These are phyloP conservation scores for Saccharomyces uvarum DNA, from an alignment of 1,139 yeast species.

Conservation along the genomic window DNA sequence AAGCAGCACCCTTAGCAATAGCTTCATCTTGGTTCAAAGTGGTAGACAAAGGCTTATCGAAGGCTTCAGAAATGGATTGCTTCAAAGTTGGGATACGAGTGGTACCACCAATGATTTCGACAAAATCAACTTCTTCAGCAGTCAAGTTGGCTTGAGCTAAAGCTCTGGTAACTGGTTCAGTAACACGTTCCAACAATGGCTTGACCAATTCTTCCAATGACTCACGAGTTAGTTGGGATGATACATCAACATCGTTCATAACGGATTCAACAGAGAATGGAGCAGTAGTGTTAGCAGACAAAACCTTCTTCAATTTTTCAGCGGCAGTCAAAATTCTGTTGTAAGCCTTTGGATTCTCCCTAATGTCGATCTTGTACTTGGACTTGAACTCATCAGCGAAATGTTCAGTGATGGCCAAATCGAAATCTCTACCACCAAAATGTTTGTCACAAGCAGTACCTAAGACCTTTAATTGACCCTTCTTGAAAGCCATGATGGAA, in stretches of 20 bases:
- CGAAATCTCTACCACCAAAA: slow-evolving; percentile 97
- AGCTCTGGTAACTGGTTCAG: slow-evolving; percentile 72
- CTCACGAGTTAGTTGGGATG: slow-evolving; percentile 80
- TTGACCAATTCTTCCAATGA: slow-evolving; percentile 81
- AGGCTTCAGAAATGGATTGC: slow-evolving; percentile 65
- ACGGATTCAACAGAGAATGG: slow-evolving; percentile 92
- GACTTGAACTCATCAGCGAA: slow-evolving; percentile 83
- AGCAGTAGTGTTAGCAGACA: slow-evolving; percentile 90
- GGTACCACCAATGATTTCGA: slow-evolving; percentile 95
- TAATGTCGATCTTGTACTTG: slow-evolving; percentile 88
- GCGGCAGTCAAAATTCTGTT: slow-evolving; percentile 85
- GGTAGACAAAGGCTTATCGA: slow-evolving; percentile 81
- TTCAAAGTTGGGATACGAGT: slow-evolving; percentile 93
- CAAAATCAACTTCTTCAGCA: slow-evolving; percentile 68
- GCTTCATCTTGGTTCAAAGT: slow-evolving; percentile 99
- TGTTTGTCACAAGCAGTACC: slow-evolving; percentile 89
- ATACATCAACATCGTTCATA: slow-evolving; percentile 94
- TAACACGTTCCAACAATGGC: slow-evolving; percentile 70
- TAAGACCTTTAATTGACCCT: slow-evolving; percentile 87
- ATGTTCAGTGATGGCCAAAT: slow-evolving; percentile 84
- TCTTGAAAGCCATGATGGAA: slow-evolving; percentile 81
- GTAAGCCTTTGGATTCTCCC: slow-evolving; percentile 86
- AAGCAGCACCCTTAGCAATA: slow-evolving; percentile 96
- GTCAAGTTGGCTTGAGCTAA: slow-evolving; percentile 69
- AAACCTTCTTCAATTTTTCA: slow-evolving; percentile 88